Percentiles rank a stretch among this genome's conserved stretches.
Conservation (phyloP, 1,284 basidiomycete species). For the Gomphus bonarii region DNA sequence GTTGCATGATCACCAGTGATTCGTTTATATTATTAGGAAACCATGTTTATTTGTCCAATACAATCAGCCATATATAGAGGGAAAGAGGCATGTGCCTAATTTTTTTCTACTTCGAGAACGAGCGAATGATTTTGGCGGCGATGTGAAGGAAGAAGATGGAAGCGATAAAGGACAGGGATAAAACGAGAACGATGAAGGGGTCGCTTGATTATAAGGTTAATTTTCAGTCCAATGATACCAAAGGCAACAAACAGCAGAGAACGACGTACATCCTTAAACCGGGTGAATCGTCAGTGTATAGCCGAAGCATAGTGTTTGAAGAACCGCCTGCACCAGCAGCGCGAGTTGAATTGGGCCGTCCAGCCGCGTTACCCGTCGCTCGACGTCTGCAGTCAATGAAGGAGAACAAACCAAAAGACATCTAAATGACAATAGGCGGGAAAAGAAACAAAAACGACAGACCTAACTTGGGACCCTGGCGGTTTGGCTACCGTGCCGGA, state of each 20-base stretch:
- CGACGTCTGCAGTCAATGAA: conserved; percentile 50
- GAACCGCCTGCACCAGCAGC: conserved; percentile 95
- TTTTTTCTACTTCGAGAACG: conserved; percentile 74
- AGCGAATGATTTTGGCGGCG: conserved; percentile 87
- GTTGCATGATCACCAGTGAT: too few relatives aligned
- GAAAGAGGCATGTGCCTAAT: not conserved
- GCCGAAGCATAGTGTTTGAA: conserved; percentile 95
- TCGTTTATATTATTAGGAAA: too few relatives aligned
- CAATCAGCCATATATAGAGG: not conserved
- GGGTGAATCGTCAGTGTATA: conserved; percentile 96
- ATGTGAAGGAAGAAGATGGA: conserved; percentile 99
- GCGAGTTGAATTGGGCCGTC: conserved; percentile 81
- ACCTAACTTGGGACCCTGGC: conserved; percentile 72
- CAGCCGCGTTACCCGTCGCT: conserved; percentile 54
- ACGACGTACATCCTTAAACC: conserved; percentile 87
- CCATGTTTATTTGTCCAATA: too few relatives aligned
- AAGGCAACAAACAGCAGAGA: not conserved
- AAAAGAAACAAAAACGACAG: conserved; percentile 19
- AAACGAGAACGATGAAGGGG: conserved; percentile 94
- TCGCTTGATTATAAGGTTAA: conserved; percentile 54
- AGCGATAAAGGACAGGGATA: conserved; percentile 95
- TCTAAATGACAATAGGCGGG: not conserved
- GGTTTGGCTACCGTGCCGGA: conserved; percentile 49
- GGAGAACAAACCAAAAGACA: not conserved
- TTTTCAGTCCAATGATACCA: conserved; percentile 9